phyloP scores from a whole-genome alignment of 1,284 basidiomycete genomes.

The Moesziomyces antarcticus region DNA sequence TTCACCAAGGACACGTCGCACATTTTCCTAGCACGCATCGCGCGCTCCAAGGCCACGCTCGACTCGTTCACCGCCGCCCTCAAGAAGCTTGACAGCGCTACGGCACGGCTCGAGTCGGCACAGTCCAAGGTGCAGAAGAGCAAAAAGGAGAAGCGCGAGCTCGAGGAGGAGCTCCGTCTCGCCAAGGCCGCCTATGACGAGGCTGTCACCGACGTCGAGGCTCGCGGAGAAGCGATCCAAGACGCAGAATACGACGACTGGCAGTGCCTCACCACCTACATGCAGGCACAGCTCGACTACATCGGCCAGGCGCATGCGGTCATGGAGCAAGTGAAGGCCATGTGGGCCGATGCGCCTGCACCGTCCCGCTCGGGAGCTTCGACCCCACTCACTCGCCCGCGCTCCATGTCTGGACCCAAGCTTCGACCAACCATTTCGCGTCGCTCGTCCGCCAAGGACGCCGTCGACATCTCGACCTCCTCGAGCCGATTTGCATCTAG shows the following conservation, averaged over 20 bases:
- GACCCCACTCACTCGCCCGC: slow-evolving; percentile 16
- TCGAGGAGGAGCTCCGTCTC: slow-evolving; percentile 57
- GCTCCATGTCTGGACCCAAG: slow-evolving; percentile 17
- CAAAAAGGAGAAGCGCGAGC: slow-evolving; percentile 60
- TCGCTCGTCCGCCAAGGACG: slow-evolving; percentile 24
- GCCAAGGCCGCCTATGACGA: slow-evolving; percentile 59
- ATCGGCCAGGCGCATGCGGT: slow-evolving; percentile 47
- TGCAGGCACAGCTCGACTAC: slow-evolving; percentile 56
- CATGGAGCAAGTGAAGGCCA: slow-evolving; percentile 50
- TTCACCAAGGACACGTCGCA: slow-evolving; percentile 48
- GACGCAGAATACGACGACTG: slow-evolving; percentile 54
- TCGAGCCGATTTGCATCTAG: slow-evolving; percentile 19
- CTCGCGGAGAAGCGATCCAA: slow-evolving; percentile 46
- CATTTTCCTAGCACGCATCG: slow-evolving; percentile 49
- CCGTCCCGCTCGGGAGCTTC: slow-evolving; percentile 5
- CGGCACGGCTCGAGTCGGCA: slow-evolving; percentile 46
- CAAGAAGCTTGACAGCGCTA: slow-evolving; percentile 52
- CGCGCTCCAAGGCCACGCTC: slow-evolving; percentile 40
- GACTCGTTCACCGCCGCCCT: slow-evolving; percentile 41
- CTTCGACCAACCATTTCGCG: slow-evolving; percentile 28
- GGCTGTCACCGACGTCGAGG: slow-evolving; percentile 54
- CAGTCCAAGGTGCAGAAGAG: slow-evolving; percentile 58
- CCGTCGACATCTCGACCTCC: slow-evolving; percentile 5
- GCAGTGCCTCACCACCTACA: slow-evolving; percentile 45
- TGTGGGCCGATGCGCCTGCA: slow-evolving; percentile 19